Evolutionary conservation across 345 rosid genomes (phyloP).

Genomic region (Trapa incisa): DNA sequence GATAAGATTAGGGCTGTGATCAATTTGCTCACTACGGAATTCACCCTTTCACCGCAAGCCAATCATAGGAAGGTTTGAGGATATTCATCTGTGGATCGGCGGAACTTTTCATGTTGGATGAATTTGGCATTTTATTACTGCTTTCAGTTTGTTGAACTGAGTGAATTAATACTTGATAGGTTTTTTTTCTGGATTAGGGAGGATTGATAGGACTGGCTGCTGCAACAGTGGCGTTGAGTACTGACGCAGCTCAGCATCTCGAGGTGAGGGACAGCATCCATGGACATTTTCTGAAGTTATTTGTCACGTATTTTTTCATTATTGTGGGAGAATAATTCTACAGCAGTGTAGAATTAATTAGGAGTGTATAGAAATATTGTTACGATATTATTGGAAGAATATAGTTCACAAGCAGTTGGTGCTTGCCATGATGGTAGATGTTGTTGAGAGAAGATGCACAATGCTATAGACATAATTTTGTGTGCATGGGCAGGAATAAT

Average conservation of each 20-base stretch:
- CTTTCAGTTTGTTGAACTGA: background rate
- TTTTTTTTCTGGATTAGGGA: conserved; percentile 33
- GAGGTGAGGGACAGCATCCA: conserved; percentile 38
- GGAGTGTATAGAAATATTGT: background rate
- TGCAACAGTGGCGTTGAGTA: conserved; percentile 83
- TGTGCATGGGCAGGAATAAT: background rate
- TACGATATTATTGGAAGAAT: background rate
- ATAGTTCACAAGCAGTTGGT: background rate
- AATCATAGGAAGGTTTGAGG: conserved; percentile 77
- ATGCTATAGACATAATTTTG: background rate
- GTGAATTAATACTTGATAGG: conserved; percentile 2
- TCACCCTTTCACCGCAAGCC: conserved; percentile 68
- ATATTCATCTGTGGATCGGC: background rate
- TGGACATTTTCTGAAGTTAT: background rate
- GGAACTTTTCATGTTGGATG: no score
- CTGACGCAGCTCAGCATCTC: conserved; percentile 89
- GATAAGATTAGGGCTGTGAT: conserved; percentile 85
- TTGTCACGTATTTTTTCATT: background rate
- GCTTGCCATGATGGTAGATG: background rate
- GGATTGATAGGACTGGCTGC: conserved; percentile 98
- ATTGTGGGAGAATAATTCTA: background rate
- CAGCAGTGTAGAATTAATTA: background rate
- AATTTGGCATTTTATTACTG: background rate
- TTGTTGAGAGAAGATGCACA: background rate
- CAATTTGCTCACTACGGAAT: conserved; percentile 57